Base-by-base conservation (phyloP, 441 rosid genomes). In the Gossypium trilobum region DNA sequence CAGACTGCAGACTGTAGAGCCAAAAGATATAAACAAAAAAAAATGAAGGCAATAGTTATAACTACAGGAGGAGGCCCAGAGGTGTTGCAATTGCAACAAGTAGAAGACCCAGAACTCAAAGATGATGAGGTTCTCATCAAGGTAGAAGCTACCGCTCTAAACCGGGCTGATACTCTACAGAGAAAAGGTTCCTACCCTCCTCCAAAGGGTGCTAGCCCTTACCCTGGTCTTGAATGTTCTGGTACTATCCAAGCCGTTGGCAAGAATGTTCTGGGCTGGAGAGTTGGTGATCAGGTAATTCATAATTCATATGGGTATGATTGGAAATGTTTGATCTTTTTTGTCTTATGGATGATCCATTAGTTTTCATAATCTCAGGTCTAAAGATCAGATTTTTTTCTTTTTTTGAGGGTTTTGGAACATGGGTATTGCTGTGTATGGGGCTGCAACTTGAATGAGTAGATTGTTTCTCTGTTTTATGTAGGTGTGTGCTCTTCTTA, bases 151-250 rank as follows among this genome's bases (percentile, higher is more conserved):
- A 81, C 94, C 42, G 96, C 93, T 33, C 60, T 91, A 39, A 93
- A 91, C 78, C 79, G 93, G 0, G 93, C 89, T 1, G 98, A 93
- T 74, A 87, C 20, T 88, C 48, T 44, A 81, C 97, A 91, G 72
- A 79, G 98, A 31, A 80, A 78, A 50, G 98, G 97, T 76, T 75
- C 61, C 54, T 82, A 89, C 78, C 72, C 89, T 11, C 91, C 94
- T 6, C 93, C 97, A 1, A 80, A 88, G 56, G 98, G 88, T 5
- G 79, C 87, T n/a, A 93, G 98, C 59, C 81, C 87, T 17, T 83
- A 82, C 74, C 96, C 63, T 7, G 96, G 96, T 63, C 86, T 91
- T 25, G 98, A 91, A 70, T 93, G 97, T 59, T 90, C 96, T 16
- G 96, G 96, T 20, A 90, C 87, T 66, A 64, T 93, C 9, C 84